Conservation (phyloP, 345 rosid species). For the Ricinus communis region DNA sequence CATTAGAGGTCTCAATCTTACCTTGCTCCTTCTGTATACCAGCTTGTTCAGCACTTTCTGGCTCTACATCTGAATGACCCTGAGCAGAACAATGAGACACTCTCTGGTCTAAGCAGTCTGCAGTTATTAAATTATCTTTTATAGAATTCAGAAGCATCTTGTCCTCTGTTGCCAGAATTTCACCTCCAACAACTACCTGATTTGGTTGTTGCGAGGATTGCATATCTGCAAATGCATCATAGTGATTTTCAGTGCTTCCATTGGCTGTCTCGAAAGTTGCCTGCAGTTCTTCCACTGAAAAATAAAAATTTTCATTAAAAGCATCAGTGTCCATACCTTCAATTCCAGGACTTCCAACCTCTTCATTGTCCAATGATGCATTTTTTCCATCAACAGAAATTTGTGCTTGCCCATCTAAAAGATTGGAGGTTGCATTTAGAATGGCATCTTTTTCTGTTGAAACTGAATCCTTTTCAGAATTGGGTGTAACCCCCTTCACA, state of each 20-base stretch:
- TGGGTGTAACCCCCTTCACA: conserved; percentile 10
- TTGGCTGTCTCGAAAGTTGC: conserved; percentile 29
- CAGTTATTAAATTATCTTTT: conserved; percentile 3
- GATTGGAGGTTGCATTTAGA: conserved; percentile 21
- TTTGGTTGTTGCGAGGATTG: conserved; percentile 28
- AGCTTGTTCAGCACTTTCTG: conserved; percentile 14
- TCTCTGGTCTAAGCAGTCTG: conserved; percentile 8
- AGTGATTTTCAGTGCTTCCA: conserved; percentile 41
- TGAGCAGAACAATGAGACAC: background rate
- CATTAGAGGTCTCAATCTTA: conserved; percentile 10
- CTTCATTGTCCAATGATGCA: conserved; percentile 21
- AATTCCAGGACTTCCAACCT: conserved; percentile 27
- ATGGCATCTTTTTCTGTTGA: conserved; percentile 16
- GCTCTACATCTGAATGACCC: conserved; percentile 15
- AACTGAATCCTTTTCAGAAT: conserved; percentile 20
- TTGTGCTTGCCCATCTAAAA: conserved; percentile 21
- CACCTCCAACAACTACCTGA: conserved; percentile 32
- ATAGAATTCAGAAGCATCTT: conserved; percentile 25
- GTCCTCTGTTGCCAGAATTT: conserved; percentile 21
- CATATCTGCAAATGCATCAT: conserved; percentile 44
- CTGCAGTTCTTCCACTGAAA: conserved; percentile 44
- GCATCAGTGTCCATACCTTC: conserved; percentile 61
- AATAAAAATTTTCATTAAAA: conserved; percentile 42
- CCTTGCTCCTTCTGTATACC: conserved; percentile 19
- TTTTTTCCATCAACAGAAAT: conserved; percentile 31